These are phyloP conservation scores for Isoetes taiwanensis DNA, from an alignment of 75 land plant genomes.

Conservation along the genomic window DNA sequence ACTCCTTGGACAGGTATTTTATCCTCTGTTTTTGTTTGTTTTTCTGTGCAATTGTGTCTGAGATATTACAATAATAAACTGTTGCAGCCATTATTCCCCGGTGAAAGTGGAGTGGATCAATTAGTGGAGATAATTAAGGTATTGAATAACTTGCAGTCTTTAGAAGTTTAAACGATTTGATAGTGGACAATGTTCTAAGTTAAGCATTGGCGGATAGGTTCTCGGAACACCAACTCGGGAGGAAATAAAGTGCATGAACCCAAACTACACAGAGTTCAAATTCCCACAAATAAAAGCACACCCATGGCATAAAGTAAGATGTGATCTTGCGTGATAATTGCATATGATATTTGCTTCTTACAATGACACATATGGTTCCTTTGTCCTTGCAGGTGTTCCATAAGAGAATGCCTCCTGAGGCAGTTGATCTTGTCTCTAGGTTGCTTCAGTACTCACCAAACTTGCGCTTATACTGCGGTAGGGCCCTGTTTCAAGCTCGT, in stretches of 20 bases:
- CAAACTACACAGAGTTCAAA: conserved; percentile 59
- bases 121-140: conserved; percentile 85
- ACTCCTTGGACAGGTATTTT: conserved; percentile 70
- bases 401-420: conserved; percentile 87
- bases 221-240: conserved; percentile 81
- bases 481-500: conserved; percentile 33
- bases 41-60: no score
- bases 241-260: conserved; percentile 82
- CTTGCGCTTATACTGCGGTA: conserved; percentile 81
- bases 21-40: not conserved
- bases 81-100: conserved; percentile 76
- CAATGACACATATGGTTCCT: no score
- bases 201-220: conserved; percentile 23
- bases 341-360: no score
- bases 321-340: no score
- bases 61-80: no score
- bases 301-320: conserved; percentile 73
- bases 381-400: conserved; percentile 68
- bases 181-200: no score
- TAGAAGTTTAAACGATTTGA: not conserved
- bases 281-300: conserved; percentile 83
- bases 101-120: conserved; percentile 83
- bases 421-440: conserved; percentile 73
- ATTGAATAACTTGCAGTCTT: not conserved
- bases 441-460: conserved; percentile 84